A percentile compares a stretch with the other conserved stretches of the same genome.
Conservation (phyloP, 2,329 filamentous ascomycete genomes). For the Trichophyton equinum region DNA sequence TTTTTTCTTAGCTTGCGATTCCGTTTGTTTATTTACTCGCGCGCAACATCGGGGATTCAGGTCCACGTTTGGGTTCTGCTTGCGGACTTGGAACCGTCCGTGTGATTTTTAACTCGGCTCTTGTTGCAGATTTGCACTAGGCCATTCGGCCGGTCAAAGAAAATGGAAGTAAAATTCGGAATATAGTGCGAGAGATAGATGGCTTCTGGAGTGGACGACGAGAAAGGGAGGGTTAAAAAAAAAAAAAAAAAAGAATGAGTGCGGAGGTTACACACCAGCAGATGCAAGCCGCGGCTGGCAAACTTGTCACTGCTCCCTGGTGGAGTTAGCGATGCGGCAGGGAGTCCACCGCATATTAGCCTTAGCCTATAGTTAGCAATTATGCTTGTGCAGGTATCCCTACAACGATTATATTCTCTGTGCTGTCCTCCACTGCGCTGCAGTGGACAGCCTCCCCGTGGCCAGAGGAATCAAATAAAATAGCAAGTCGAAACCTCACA, state of each 20-base stretch:
- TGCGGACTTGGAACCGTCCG: not conserved
- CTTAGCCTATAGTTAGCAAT: not conserved
- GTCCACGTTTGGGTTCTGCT: not conserved
- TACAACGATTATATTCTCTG: not conserved
- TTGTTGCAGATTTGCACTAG: not conserved
- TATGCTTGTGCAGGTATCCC: not conserved
- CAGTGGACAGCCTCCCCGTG: not conserved
- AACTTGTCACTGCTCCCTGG: slow-evolving; percentile 6
- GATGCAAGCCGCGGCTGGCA: slow-evolving; percentile 1
- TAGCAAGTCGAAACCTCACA: not conserved
- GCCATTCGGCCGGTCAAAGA: not conserved
- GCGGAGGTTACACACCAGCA: slow-evolving; percentile 3
- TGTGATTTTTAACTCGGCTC: not conserved
- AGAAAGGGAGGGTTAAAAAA: not conserved
- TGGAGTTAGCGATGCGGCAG: not conserved
- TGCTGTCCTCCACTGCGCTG: not conserved
- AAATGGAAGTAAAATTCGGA: not conserved
- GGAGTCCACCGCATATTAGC: not conserved
- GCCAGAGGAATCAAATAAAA: not conserved
- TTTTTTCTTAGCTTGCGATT: not conserved
- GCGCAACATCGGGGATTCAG: not conserved
- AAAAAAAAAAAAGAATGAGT: not conserved
- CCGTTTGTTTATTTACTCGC: not conserved
- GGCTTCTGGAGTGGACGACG: not conserved
- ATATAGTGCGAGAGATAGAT: not conserved